Base-by-base conservation (phyloP, 257 asterid genomes). In the Fraxinus quadrangulata region DNA sequence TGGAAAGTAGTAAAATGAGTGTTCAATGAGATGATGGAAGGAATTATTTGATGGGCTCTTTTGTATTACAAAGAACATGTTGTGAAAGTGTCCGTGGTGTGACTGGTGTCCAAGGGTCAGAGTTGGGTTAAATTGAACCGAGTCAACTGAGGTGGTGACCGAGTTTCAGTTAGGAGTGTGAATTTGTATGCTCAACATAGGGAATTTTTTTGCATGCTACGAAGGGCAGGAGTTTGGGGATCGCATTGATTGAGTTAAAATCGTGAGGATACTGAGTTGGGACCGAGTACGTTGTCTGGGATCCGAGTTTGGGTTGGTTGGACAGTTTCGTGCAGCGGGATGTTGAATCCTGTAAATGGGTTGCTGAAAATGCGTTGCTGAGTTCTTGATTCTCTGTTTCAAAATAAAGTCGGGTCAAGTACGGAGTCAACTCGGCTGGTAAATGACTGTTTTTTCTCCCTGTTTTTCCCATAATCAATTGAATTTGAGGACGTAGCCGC, bases 111-210 rank as follows among this genome's bases (percentile, higher is more conserved):
- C 11, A 5, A 8, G 28, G 24, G 6, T 47, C 21, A 21, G 31
- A 59, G 67, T 59, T 9, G 28, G 67, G 36, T 63, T 63, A 4
- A 63, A 23, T 26, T 26, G 36, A 63, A 11, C 36, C 69, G 81
- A 80, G 76, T 84, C 72, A 30, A 75, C 83, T 73, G 72, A 61
- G 78, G 79, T 67, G 80, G 36, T 17, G 47, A 21, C 71, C 47
- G 67, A 70, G 77, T 77, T 68, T 66, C 51, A 59, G 59, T 67
- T 3, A 73, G 24, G 72, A 69, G 36, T 40, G 72, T 56, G 28
- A 56, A 56, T 56, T 56, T 56, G 24, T 56, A 19, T 56, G 10
- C 28, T 56, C 26, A 6, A 6, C 51, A 49, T 40, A 45, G 82
- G 33, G 47, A 77, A 5, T 73, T 31, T 63, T 79, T 40, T 65